These are phyloP conservation scores for Glycine latifolia DNA, from an alignment of 306 rosid species.

Conservation along the genomic window DNA sequence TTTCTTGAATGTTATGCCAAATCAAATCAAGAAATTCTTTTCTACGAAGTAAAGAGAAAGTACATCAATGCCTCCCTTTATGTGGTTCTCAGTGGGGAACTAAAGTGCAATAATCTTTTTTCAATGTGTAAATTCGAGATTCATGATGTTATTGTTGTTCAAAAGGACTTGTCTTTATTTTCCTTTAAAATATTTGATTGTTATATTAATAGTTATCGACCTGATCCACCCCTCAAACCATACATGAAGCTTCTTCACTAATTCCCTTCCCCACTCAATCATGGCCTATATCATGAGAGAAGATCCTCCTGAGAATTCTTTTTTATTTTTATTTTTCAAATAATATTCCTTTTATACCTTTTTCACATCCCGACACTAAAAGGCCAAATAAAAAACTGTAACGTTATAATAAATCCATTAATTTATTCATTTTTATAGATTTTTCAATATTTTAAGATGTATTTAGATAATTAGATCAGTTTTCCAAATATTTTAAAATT, in stretches of 20 bases:
- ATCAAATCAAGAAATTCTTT: slow-evolving; percentile 39
- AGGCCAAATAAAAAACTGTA: not conserved
- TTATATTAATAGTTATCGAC: not conserved
- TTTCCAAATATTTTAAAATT: not conserved
- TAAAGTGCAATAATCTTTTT: slow-evolving; percentile 23
- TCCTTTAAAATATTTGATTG: slow-evolving; percentile 13
- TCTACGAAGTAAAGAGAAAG: slow-evolving; percentile 24
- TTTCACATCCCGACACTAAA: not conserved
- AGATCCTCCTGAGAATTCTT: slow-evolving; percentile 9
- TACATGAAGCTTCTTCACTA: slow-evolving; percentile 63
- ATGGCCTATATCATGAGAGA: not conserved
- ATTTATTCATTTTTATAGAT: too few species aligned
- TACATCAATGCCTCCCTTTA: slow-evolving; percentile 12
- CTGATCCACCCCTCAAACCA: slow-evolving; percentile 23
- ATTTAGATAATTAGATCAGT: not conserved
- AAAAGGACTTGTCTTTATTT: slow-evolving; percentile 33
- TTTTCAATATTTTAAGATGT: not conserved
- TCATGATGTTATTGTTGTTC: slow-evolving; percentile 11
- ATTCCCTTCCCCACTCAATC: slow-evolving; percentile 40
- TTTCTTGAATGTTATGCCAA: not conserved
- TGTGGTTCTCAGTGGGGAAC: slow-evolving; percentile 24
- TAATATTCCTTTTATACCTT: not conserved
- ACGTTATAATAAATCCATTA: not conserved
- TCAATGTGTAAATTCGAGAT: not conserved
- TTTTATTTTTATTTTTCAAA: not conserved